Conservation (phyloP, 2,329 filamentous ascomycete species). For the Phyllosticta paracitricarpa region DNA sequence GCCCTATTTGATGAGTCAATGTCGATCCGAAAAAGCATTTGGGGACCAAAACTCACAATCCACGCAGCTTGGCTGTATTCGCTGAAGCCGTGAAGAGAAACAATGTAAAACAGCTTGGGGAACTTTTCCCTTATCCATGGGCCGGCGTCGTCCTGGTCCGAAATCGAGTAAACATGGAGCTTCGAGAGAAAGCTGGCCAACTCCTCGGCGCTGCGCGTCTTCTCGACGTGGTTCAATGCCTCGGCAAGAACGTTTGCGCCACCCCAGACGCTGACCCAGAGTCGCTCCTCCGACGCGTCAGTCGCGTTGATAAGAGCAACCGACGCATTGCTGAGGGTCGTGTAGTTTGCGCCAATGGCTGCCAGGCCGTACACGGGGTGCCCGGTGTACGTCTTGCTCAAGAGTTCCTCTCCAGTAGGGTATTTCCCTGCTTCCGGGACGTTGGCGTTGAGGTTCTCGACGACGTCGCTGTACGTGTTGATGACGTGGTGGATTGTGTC, state of each 20-base stretch:
- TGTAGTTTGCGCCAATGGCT: conserved; percentile 18
- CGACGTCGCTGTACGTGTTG: conserved; percentile 19
- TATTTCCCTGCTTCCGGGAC: conserved; percentile 17
- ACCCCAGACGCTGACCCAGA: conserved; percentile 44
- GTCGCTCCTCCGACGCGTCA: conserved; percentile 26
- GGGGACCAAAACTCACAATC: conserved; percentile 20
- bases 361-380: conserved; percentile 29
- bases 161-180: conserved; percentile 44
- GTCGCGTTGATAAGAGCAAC: conserved; percentile 17
- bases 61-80: conserved; percentile 40
- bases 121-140: conserved; percentile 39
- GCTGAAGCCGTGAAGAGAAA: conserved; percentile 40
- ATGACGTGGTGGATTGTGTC: conserved; percentile 18
- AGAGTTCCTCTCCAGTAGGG: conserved; percentile 15
- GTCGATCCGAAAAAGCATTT: not conserved
- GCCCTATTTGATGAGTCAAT: not conserved
- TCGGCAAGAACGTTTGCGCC: conserved; percentile 43
- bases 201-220: conserved; percentile 19
- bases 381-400: conserved; percentile 19
- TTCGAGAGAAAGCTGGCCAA: conserved; percentile 30
- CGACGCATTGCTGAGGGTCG: conserved; percentile 12
- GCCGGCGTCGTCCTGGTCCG: conserved; percentile 44
- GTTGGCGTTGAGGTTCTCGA: conserved; percentile 36
- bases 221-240: conserved; percentile 32
- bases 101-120: conserved; percentile 42